Conservation (phyloP, 2,329 filamentous ascomycete species). For the Neurospora sp. region DNA sequence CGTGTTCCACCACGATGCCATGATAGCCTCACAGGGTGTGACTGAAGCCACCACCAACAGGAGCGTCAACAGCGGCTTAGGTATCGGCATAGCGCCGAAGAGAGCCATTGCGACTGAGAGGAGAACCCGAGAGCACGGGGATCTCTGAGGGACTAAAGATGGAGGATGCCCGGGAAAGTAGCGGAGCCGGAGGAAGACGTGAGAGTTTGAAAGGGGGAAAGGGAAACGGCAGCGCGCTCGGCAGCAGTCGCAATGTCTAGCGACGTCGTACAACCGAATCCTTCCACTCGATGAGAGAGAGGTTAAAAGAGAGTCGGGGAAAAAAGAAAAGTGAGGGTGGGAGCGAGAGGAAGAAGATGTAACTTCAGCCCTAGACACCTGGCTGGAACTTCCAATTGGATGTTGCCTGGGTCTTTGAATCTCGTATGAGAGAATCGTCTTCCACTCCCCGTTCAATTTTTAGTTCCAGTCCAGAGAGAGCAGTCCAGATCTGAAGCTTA, state of each 20-base stretch:
- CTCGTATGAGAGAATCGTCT: neutral
- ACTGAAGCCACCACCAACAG: slow-evolving; percentile 12
- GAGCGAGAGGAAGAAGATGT: neutral
- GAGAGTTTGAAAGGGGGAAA: neutral
- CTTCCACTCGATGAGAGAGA: neutral
- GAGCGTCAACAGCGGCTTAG: slow-evolving; percentile 5
- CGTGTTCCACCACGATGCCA: slow-evolving; percentile 27
- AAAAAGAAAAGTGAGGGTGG: neutral
- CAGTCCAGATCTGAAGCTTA: neutral
- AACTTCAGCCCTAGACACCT: neutral
- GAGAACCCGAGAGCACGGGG: neutral
- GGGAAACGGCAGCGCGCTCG: neutral
- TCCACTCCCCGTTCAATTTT: neutral
- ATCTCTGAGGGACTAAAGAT: neutral
- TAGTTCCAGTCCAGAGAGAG: neutral
- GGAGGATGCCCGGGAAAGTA: neutral
- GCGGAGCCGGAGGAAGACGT: neutral
- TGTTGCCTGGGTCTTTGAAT: neutral
- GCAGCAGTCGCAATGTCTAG: neutral
- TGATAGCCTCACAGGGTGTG: slow-evolving; percentile 13
- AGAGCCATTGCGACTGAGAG: slow-evolving; percentile 7
- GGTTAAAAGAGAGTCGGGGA: neutral
- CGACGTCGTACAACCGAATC: neutral
- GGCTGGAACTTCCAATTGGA: neutral
- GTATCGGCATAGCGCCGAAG: neutral